Evolutionary conservation across 2,329 filamentous ascomycete species (phyloP).

Genomic region (Apiospora arundinis): DNA sequence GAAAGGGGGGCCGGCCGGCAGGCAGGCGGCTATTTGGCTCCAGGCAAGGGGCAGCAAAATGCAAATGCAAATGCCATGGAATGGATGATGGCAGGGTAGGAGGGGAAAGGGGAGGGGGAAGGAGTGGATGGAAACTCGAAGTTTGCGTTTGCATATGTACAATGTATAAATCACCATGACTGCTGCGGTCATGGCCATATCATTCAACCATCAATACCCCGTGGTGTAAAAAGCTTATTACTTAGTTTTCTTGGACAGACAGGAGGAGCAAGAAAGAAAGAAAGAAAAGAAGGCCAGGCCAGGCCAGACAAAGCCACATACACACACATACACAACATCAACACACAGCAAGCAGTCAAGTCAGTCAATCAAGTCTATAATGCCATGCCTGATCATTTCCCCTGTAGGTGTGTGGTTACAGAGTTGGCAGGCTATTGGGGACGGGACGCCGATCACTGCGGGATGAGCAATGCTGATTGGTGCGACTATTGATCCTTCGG

Average conservation of each 20-base stretch:
- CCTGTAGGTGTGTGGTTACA: background rate
- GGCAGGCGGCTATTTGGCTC: background rate
- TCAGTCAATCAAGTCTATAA: background rate
- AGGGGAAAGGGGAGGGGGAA: background rate
- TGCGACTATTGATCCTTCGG: background rate
- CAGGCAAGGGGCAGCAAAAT: background rate
- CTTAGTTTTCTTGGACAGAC: background rate
- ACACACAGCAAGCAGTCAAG: background rate
- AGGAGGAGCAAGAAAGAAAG: background rate
- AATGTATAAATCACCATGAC: slow-evolving; percentile 13
- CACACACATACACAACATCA: background rate
- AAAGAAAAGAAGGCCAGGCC: no score
- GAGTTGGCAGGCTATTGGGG: background rate
- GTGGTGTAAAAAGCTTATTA: background rate
- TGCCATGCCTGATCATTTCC: background rate
- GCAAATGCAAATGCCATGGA: background rate
- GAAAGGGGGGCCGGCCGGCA: background rate
- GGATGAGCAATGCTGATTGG: background rate
- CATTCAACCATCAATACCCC: background rate
- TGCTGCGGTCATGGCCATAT: slow-evolving; percentile 3
- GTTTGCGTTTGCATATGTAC: slow-evolving; percentile 15
- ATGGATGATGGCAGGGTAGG: background rate
- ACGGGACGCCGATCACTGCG: background rate
- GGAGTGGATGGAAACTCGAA: background rate
- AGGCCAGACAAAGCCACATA: no score